These are phyloP conservation scores for Phialophora chinensis DNA, from an alignment of 2,329 filamentous ascomycete species.

Conservation along the genomic window DNA sequence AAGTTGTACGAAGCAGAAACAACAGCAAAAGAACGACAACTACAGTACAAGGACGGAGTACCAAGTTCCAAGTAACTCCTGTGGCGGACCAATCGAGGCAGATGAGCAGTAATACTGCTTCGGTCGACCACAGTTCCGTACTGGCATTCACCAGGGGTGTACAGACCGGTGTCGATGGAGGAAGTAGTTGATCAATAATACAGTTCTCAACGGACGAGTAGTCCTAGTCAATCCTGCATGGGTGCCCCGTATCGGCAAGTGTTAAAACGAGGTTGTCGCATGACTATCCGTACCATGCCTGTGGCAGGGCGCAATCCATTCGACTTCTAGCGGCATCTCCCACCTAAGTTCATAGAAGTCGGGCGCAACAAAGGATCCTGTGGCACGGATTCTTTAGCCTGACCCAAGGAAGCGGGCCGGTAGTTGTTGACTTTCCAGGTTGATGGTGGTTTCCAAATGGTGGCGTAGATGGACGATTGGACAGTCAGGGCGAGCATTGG, in stretches of 20 bases:
- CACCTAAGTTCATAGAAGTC: neutral
- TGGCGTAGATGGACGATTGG: constrained; percentile 16
- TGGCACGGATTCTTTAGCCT: constrained; percentile 1
- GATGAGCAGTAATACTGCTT: neutral
- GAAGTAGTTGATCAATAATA: neutral
- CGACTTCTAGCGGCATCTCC: neutral
- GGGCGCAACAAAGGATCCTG: constrained; percentile 13
- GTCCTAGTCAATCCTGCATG: neutral
- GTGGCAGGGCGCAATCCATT: neutral
- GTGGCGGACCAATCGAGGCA: neutral
- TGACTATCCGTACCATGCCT: neutral
- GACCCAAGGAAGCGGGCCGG: neutral
- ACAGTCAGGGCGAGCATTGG: constrained; percentile 5
- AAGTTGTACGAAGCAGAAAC: neutral
- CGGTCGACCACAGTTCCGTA: neutral
- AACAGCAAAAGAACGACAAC: no score
- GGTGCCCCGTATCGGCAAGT: neutral
- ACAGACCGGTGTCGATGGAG: neutral
- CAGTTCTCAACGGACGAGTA: neutral
- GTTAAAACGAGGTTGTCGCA: neutral
- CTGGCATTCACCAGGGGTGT: neutral
- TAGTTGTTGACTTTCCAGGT: constrained; percentile 12
- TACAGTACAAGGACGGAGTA: no score
- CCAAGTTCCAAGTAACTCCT: neutral
- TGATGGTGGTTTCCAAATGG: constrained; percentile 13